Conservation (phyloP, 2,329 filamentous ascomycete genomes). For the Hymenoscyphus fructigenus region DNA sequence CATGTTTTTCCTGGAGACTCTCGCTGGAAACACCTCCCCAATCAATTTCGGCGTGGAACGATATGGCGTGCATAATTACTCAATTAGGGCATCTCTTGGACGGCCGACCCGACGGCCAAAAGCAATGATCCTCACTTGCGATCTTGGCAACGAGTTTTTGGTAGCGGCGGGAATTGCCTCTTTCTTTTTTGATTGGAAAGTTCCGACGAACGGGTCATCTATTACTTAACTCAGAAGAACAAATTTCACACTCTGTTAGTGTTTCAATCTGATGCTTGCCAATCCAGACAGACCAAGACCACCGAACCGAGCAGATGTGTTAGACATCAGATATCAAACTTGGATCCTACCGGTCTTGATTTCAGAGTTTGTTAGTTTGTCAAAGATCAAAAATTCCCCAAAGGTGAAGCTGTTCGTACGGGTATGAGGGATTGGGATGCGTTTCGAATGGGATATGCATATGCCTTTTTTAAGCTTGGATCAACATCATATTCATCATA, state of each 20-base stretch:
- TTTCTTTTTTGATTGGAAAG: background rate
- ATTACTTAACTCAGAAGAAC: background rate
- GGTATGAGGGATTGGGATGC: background rate
- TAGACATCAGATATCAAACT: background rate
- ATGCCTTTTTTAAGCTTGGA: constrained; percentile 13
- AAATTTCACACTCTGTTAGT: background rate
- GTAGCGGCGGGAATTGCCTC: background rate
- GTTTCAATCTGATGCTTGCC: background rate
- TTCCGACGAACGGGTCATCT: background rate
- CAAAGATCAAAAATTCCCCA: background rate
- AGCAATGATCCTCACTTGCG: background rate
- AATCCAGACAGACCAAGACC: background rate
- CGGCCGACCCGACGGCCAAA: background rate
- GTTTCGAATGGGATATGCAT: constrained; percentile 7
- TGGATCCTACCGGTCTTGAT: background rate
- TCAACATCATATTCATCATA: constrained; percentile 12
- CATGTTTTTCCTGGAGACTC: too few species aligned
- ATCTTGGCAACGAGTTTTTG: background rate
- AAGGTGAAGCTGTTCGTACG: background rate
- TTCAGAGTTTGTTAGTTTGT: background rate
- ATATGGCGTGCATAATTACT: background rate
- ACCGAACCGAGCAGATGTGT: background rate
- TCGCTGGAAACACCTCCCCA: background rate
- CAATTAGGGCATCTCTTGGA: background rate
- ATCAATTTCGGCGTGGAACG: background rate